Percentiles rank a stretch among this genome's conserved stretches.
Conservation (phyloP, 768 basidiomycete species). For the Tephrocybe sp. region DNA sequence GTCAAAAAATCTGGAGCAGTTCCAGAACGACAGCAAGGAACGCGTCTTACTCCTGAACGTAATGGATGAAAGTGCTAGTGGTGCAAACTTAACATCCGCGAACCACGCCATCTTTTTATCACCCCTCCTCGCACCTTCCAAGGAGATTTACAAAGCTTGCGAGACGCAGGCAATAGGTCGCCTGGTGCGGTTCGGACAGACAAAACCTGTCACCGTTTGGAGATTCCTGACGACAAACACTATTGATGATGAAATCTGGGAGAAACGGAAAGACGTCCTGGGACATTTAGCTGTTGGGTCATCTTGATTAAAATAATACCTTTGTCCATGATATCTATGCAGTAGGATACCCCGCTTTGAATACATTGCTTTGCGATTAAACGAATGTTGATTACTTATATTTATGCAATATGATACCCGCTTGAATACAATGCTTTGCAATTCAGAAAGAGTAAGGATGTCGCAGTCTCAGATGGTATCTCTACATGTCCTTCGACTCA, state of each 20-base stretch:
- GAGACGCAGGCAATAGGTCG: constrained; percentile 85
- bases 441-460: background rate
- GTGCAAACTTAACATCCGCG: constrained; percentile 88
- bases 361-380: constrained; percentile 2
- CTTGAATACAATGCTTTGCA: background rate
- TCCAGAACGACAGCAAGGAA: constrained; percentile 78
- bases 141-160: constrained; percentile 83
- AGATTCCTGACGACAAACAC: constrained; percentile 83
- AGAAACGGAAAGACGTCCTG: constrained; percentile 42
- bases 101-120: constrained; percentile 96
- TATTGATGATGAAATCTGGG: constrained; percentile 83
- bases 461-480: background rate
- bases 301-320: constrained; percentile 11
- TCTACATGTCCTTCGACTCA: constrained; percentile 6
- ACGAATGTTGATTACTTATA: background rate
- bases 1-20: constrained; percentile 80
- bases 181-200: constrained; percentile 79
- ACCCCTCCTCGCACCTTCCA: constrained; percentile 77
- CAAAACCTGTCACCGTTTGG: constrained; percentile 77
- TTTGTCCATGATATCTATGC: constrained; percentile 6
- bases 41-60: constrained; percentile 86
- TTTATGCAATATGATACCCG: background rate
- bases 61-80: constrained; percentile 94
- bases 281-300: constrained; percentile 1
- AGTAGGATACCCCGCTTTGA: background rate